Base-by-base conservation (phyloP, 768 basidiomycete species). In the Leccinum broughii region DNA sequence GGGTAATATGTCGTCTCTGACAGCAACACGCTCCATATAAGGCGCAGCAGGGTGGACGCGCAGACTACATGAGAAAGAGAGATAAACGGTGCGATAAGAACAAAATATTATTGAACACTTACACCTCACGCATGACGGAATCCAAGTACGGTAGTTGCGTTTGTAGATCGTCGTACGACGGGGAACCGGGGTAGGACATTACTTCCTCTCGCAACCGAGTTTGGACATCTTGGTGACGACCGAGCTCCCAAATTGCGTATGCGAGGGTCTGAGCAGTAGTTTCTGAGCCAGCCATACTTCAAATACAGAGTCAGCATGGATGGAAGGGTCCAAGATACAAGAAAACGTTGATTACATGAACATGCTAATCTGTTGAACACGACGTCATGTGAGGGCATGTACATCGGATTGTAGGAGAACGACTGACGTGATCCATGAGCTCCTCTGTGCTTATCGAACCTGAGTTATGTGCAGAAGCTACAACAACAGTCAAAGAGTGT, bases 331-430 rank as follows among this genome's bases (percentile, higher is more conserved):
- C 13, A 10, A 34, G 8, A 11, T 8, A 10, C 17, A 30, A 44
- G 11, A 8, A 20, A 35, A 46, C 11, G n/a, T 24, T 51, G 9
- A 37, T 61, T 53, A 57, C 60, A 61, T 61, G 56, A 60, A 60
- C 59, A 60, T 60, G 59, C 59, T 60, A 9, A 60, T 60, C 59
- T 60, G 37, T 60, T 13, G 7, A 44, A 24, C 17, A 41, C 51
- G 26, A 14, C 56, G 30, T 6, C 17, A n/a, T 28, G 17, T 57
- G 13, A 57, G 34, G 6, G 15, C 28, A 32, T 13, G 17, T 10
- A 20, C 20, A 28, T 35, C 15, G 8, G 20, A 8, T 34, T 20
- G 3, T 28, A 35, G 24, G 20, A 10, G 15, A 6, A 14, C 13
- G 11, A 57, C 60, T 46, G n/a, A 57, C 60, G 20, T 61, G 60